Evolutionary conservation across 2,329 filamentous ascomycete genomes (phyloP), one percentile per base, ranked within the genome.

Genomic region (Ophiocordyceps robertsii): DNA sequence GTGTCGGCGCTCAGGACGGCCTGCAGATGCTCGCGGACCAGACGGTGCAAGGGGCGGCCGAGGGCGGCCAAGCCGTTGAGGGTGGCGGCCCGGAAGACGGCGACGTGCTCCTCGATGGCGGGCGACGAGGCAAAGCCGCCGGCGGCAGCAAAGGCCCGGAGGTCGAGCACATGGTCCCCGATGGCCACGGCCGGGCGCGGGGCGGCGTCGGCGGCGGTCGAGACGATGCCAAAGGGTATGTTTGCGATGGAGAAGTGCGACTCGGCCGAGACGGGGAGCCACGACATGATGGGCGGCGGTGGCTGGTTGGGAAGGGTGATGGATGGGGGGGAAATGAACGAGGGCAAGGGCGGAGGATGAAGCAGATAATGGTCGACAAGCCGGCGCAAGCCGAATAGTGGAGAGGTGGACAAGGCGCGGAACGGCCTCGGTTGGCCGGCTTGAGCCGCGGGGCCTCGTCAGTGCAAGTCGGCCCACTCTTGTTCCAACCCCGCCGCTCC

Each of bases 171-270:
- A 59, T 84, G 66, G 29, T 80, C 72, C 39, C 84, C 85, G 51
- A 92, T 82, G 10, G 83, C 83, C 46, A 84, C 64, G 13, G 82
- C 84, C 10, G 78, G 72, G 27, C 79, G 78, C 2, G 70, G 81
- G 24, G 68, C 68, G 11, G 68, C 53, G 45, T 75, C 68, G 6
- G 67, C 59, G 3, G 68, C 49, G 1, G 81, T 82, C 29, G 78
- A 82, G 56, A 92, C 84, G 65, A 92, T 79, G 53, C 85, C 85
- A 55, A 90, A 90, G 2, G 85, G 85, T 42, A 92, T 81, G 57
- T 92, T 92, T 54, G 80, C 77, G 41, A 90, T 65, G 9, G 84
- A 86, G 63, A 89, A 89, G 52, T 54, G 51, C 13, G 51, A 53
- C 19, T 48, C 46, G 10, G 49, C 43, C 16, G 51, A 38, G 43